Conservation (phyloP, 331 rosid genomes). For the Rhamnella rubrinervis region DNA sequence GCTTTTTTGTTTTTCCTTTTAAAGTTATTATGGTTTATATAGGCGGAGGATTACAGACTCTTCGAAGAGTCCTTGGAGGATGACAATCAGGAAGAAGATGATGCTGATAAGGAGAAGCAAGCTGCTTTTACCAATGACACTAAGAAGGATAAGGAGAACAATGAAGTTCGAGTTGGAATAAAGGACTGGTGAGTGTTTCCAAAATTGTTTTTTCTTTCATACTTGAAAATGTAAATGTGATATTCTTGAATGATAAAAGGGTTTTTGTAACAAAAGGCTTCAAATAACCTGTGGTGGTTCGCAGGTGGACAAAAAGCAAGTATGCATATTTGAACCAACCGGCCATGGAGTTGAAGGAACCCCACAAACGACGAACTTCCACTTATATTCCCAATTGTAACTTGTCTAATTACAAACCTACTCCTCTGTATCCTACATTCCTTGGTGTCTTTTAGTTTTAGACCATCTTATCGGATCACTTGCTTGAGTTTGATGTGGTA, state of each 20-base stretch:
- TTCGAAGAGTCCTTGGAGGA: constrained; percentile 51
- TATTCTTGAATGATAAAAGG: too few species aligned
- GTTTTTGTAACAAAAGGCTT: too few species aligned
- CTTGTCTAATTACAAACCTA: constrained; percentile 26
- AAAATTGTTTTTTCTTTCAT: neutral
- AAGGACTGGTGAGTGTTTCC: constrained; percentile 80
- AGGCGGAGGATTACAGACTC: constrained; percentile 58
- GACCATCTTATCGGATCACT: too few species aligned
- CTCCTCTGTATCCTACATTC: constrained; percentile 54
- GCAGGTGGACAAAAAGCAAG: constrained; percentile 95
- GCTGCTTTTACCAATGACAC: constrained; percentile 12
- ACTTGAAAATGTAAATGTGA: too few species aligned
- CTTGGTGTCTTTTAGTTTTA: constrained; percentile 63
- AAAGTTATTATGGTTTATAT: constrained; percentile 1
- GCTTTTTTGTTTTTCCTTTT: too few species aligned
- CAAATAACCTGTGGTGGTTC: neutral
- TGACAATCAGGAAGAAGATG: constrained; percentile 18
- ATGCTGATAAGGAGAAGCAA: constrained; percentile 4
- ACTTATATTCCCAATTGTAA: constrained; percentile 51
- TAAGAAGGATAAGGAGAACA: constrained; percentile 8
- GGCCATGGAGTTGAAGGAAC: constrained; percentile 48
- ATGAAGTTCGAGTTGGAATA: constrained; percentile 64
- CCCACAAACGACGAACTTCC: constrained; percentile 48
- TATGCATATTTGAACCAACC: constrained; percentile 88
- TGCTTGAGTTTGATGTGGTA: too few species aligned